Conservation (phyloP, 2,329 filamentous ascomycete species). For the Ambrosiella cleistominuta region DNA sequence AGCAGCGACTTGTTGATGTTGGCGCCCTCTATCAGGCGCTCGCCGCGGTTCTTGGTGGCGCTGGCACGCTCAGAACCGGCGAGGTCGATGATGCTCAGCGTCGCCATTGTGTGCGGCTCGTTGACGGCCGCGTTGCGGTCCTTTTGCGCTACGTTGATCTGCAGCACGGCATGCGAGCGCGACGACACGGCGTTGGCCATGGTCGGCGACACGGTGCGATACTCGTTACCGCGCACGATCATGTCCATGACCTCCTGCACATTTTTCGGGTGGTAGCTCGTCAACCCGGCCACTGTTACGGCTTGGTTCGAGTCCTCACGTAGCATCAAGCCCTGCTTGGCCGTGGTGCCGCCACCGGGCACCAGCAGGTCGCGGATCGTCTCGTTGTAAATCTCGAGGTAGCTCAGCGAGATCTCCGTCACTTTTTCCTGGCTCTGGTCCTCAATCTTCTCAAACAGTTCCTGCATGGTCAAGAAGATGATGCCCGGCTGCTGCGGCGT, state of each 20-base stretch:
- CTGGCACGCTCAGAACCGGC: constrained; percentile 92
- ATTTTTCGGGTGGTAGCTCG: constrained; percentile 76
- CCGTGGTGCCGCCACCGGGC: constrained; percentile 43
- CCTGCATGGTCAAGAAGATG: constrained; percentile 98
- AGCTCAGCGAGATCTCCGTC: constrained; percentile 81
- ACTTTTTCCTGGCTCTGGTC: constrained; percentile 73
- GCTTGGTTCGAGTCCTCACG: constrained; percentile 87
- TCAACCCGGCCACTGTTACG: constrained; percentile 78
- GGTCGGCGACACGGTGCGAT: constrained; percentile 87
- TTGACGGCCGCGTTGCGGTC: constrained; percentile 83
- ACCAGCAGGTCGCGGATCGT: constrained; percentile 89
- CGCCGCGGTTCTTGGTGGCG: constrained; percentile 89
- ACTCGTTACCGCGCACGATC: constrained; percentile 88
- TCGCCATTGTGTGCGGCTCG: constrained; percentile 95
- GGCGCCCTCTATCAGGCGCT: constrained; percentile 77
- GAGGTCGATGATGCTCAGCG: constrained; percentile 92
- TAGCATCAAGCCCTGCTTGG: constrained; percentile 72
- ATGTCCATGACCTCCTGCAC: constrained; percentile 99
- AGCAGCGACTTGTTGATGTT: constrained; percentile 99
- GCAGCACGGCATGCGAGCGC: constrained; percentile 86
- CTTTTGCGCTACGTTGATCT: constrained; percentile 90
- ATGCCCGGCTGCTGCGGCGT: constrained; percentile 87
- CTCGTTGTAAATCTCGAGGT: constrained; percentile 98
- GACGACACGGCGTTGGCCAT: constrained; percentile 96
- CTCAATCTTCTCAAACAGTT: constrained; percentile 89